These are phyloP conservation scores for Zopfia rhizophila DNA, from an alignment of 2,329 filamentous ascomycete genomes.

Conservation along the genomic window DNA sequence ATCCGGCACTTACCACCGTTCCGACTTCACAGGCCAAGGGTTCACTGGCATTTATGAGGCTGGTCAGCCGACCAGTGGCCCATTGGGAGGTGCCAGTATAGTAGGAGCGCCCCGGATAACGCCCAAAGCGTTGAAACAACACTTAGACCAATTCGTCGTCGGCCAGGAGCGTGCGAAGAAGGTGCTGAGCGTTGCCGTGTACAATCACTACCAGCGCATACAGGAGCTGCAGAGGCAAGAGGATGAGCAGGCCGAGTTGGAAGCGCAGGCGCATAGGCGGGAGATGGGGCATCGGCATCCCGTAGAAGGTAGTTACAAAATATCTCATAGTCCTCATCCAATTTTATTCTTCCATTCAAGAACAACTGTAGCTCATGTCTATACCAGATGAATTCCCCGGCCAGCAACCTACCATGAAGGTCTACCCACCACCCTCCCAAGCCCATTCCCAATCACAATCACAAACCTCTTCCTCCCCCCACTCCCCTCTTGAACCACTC, in stretches of 20 bases:
- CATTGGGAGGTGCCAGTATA: constrained; percentile 68
- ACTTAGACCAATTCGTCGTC: constrained; percentile 95
- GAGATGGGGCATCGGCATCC: constrained; percentile 77
- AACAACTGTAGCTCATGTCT: constrained; percentile 1
- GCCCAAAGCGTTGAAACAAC: constrained; percentile 78
- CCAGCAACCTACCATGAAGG: constrained; percentile 64
- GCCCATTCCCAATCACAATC: constrained; percentile 28
- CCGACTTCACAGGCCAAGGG: constrained; percentile 71
- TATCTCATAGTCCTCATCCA: background rate
- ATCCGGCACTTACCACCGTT: constrained; percentile 65
- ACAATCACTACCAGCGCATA: constrained; percentile 94
- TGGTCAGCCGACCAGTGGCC: constrained; percentile 69
- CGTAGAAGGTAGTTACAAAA: constrained; percentile 71
- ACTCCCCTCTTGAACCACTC: constrained; percentile 42
- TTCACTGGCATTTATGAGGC: constrained; percentile 73
- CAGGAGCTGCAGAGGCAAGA: constrained; percentile 79
- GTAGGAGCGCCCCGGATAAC: constrained; percentile 69
- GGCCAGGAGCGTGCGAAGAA: constrained; percentile 96
- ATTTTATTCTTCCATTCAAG: background rate
- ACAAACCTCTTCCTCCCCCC: constrained; percentile 32
- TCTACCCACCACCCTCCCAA: constrained; percentile 34
- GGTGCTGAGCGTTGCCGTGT: constrained; percentile 89
- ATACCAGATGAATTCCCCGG: constrained; percentile 69
- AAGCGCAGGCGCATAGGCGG: constrained; percentile 75
- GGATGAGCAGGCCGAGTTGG: constrained; percentile 79